Percentiles rank a stretch among this genome's conserved stretches.
These are phyloP conservation scores for Datisca glomerata DNA, from an alignment of 306 rosid genomes.

Conservation along the genomic window DNA sequence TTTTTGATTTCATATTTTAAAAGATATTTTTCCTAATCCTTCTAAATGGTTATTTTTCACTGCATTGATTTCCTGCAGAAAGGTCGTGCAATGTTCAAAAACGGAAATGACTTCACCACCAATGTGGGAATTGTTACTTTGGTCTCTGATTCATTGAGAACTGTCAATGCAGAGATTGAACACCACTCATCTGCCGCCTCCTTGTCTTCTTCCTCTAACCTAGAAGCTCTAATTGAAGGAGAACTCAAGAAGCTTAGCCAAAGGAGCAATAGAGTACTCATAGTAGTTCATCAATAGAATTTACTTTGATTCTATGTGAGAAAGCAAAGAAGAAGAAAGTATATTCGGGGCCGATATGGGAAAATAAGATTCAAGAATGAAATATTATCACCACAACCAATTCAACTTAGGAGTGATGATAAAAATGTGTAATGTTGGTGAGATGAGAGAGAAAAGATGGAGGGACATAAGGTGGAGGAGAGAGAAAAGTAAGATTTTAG, in stretches of 20 bases:
- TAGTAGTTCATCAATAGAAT: slow-evolving; percentile 38
- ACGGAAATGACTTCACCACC: slow-evolving; percentile 8
- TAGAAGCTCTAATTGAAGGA: slow-evolving; percentile 16
- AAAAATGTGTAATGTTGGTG: too few species aligned
- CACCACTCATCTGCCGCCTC: slow-evolving; percentile 22
- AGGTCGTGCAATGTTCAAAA: slow-evolving; percentile 36
- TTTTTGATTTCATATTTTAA: too few species aligned
- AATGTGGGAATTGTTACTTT: slow-evolving; percentile 10
- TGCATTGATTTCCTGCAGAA: too few species aligned
- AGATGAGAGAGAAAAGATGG: too few species aligned
- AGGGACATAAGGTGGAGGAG: too few species aligned
- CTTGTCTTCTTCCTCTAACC: slow-evolving; percentile 21
- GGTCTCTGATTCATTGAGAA: slow-evolving; percentile 34
- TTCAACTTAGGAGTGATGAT: too few species aligned
- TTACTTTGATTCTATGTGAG: slow-evolving; percentile 16
- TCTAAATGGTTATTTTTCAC: too few species aligned
- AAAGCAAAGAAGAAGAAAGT: slow-evolving; percentile 25
- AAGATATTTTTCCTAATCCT: too few species aligned
- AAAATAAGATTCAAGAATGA: slow-evolving; percentile 22
- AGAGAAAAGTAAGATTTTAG: too few species aligned
- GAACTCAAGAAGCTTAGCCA: slow-evolving; percentile 27
- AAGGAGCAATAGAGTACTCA: slow-evolving; percentile 34
- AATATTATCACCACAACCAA: slow-evolving; percentile 12
- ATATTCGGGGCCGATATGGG: slow-evolving; percentile 34
- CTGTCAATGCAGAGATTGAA: slow-evolving; percentile 29